phyloP scores from a whole-genome alignment of 1,139 yeast genomes.

The Geotrichum klebahnii region DNA sequence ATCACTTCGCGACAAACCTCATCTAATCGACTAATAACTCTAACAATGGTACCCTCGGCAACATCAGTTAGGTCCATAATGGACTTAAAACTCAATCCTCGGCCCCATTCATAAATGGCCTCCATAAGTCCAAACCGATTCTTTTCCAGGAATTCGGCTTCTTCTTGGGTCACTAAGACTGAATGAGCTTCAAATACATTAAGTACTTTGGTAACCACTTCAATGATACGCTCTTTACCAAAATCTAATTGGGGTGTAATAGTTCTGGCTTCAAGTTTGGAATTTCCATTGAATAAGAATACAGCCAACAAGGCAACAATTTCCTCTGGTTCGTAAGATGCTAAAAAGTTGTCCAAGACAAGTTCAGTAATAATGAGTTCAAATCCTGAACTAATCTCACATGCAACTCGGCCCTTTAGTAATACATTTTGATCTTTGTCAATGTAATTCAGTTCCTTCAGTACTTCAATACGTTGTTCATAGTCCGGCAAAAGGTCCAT shows the following conservation, averaged over 20 bases:
- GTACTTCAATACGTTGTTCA: constrained; percentile 77
- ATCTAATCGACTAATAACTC: constrained; percentile 90
- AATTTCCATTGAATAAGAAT: constrained; percentile 86
- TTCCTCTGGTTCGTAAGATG: constrained; percentile 92
- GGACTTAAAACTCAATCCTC: constrained; percentile 86
- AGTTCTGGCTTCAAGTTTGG: constrained; percentile 52
- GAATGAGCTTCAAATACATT: constrained; percentile 62
- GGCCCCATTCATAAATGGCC: constrained; percentile 97
- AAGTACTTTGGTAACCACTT: constrained; percentile 62
- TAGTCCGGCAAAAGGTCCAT: constrained; percentile 88
- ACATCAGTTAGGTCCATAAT: constrained; percentile 85
- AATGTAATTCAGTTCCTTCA: constrained; percentile 69
- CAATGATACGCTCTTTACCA: constrained; percentile 68
- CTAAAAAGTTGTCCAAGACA: constrained; percentile 83
- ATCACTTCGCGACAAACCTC: constrained; percentile 93
- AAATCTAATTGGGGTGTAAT: constrained; percentile 79
- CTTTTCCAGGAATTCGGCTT: constrained; percentile 74
- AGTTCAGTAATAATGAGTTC: constrained; percentile 86
- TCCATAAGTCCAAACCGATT: constrained; percentile 86
- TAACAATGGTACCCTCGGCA: constrained; percentile 96
- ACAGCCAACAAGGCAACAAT: constrained; percentile 88
- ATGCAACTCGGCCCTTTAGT: constrained; percentile 90
- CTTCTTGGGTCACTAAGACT: constrained; percentile 76
- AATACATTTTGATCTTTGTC: constrained; percentile 72
- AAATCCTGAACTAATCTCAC: constrained; percentile 84